Percentiles rank a stretch among this genome's conserved stretches.
These are phyloP conservation scores for Drechslerella dactyloides DNA, from an alignment of 2,329 filamentous ascomycete genomes.

Conservation along the genomic window DNA sequence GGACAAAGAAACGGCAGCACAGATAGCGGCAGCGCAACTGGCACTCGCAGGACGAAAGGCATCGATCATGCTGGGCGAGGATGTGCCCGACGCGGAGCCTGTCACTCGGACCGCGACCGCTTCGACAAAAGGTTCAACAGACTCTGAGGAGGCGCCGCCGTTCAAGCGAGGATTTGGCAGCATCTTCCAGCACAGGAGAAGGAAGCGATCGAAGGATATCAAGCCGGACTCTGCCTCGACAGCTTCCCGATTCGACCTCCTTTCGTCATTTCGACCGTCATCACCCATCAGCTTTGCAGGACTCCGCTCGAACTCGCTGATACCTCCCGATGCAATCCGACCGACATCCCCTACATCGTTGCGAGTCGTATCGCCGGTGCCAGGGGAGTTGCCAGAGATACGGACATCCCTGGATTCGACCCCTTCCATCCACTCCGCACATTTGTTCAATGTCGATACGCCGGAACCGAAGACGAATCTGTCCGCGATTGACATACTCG, in stretches of 20 bases:
- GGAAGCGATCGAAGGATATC: conserved; percentile 45
- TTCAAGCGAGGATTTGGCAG: conserved; percentile 37
- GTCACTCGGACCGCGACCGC: conserved; percentile 23
- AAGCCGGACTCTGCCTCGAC: conserved; percentile 16
- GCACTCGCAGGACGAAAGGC: conserved; percentile 33
- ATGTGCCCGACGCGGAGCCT: conserved; percentile 25
- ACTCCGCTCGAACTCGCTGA: conserved; percentile 27
- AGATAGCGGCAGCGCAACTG: conserved; percentile 33
- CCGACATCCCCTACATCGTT: conserved; percentile 34
- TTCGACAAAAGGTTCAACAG: conserved; percentile 41
- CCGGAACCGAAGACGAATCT: conserved; percentile 47
- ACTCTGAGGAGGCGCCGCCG: conserved; percentile 38
- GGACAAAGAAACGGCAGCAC: conserved; percentile 42
- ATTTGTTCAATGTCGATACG: conserved; percentile 30
- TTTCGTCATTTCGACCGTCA: conserved; percentile 32
- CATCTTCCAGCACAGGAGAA: conserved; percentile 39
- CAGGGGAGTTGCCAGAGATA: conserved; percentile 27
- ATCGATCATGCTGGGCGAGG: conserved; percentile 41
- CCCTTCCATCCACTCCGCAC: conserved; percentile 28
- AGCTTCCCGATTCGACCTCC: conserved; percentile 42
- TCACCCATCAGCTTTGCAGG: conserved; percentile 45
- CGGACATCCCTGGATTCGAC: conserved; percentile 40
- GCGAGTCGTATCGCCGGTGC: conserved; percentile 39
- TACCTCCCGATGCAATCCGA: conserved; percentile 25
- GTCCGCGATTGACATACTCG: conserved; percentile 42